Evolutionary conservation across 352 stramenopile species (phyloP).

Genomic region (Pythium coloratum): DNA sequence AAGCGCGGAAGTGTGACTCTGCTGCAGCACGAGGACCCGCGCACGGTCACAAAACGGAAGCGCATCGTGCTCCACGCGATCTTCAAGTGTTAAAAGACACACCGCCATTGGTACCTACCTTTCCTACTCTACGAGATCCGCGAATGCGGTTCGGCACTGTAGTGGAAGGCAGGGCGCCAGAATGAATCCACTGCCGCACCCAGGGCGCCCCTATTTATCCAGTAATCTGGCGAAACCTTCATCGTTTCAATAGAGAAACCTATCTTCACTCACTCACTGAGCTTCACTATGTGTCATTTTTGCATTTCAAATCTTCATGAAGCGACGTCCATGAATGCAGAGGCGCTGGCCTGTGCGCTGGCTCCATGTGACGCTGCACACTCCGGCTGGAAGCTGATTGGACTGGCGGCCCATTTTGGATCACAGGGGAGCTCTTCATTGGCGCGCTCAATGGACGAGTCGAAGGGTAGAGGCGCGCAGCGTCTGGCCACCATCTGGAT

Average conservation of each 20-base stretch:
- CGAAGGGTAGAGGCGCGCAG: conserved; percentile 8
- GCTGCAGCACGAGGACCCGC: conserved; percentile 14
- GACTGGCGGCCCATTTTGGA: neutral
- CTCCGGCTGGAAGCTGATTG: neutral
- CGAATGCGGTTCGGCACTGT: neutral
- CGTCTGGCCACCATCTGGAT: conserved; percentile 11
- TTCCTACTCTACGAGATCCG: neutral
- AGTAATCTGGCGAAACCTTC: neutral
- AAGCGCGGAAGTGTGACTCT: conserved; percentile 11
- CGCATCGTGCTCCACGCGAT: conserved; percentile 27
- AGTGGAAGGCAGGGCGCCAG: neutral
- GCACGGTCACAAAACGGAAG: conserved; percentile 12
- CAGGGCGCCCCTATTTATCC: conserved; percentile 2
- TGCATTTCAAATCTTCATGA: neutral
- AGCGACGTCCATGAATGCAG: neutral
- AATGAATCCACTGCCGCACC: neutral
- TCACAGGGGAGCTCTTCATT: neutral
- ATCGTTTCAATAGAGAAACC: neutral
- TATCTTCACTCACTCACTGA: neutral
- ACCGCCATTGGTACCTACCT: too few relatives aligned
- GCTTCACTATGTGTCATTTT: neutral
- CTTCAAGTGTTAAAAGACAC: conserved; percentile 19
- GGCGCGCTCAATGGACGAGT: neutral
- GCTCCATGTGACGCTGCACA: neutral
- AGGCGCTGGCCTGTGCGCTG: neutral